Percentiles rank a stretch among this genome's conserved stretches.
phyloP scores from a whole-genome alignment of 108 stramenopile species.

The Cyclotella kingstonii region DNA sequence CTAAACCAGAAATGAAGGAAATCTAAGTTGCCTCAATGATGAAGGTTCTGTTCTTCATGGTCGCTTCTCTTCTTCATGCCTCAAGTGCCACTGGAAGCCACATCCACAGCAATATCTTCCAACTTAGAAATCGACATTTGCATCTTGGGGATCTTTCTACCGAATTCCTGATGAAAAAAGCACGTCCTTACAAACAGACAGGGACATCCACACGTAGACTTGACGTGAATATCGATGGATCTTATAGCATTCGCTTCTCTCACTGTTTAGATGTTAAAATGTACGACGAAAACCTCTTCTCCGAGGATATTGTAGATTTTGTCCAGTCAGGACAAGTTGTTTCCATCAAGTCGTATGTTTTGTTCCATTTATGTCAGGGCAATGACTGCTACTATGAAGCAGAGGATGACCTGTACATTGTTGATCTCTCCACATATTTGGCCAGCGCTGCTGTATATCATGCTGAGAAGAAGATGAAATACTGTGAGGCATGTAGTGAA shows the following conservation, averaged over 20 bases:
- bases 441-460: constrained; percentile 26
- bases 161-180: constrained; percentile 27
- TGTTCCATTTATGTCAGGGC: constrained; percentile 25
- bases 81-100: constrained; percentile 4
- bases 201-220: constrained; percentile 1
- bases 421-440: constrained; percentile 41
- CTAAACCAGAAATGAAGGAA: background rate
- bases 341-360: constrained; percentile 20
- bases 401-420: constrained; percentile 46
- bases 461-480: constrained; percentile 36
- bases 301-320: constrained; percentile 18
- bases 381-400: constrained; percentile 20
- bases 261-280: constrained; percentile 21
- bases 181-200: constrained; percentile 18
- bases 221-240: constrained; percentile 12
- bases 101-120: constrained; percentile 12
- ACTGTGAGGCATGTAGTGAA: constrained; percentile 41
- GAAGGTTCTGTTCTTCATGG: constrained; percentile 8
- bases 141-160: constrained; percentile 21
- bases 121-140: constrained; percentile 23
- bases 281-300: constrained; percentile 19
- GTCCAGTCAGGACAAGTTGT: constrained; percentile 19
- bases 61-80: constrained; percentile 8
- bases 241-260: constrained; percentile 25
- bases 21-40: constrained; percentile 5